Conservation (phyloP, 1,284 basidiomycete species). For the Sanghuangporus baumii region DNA sequence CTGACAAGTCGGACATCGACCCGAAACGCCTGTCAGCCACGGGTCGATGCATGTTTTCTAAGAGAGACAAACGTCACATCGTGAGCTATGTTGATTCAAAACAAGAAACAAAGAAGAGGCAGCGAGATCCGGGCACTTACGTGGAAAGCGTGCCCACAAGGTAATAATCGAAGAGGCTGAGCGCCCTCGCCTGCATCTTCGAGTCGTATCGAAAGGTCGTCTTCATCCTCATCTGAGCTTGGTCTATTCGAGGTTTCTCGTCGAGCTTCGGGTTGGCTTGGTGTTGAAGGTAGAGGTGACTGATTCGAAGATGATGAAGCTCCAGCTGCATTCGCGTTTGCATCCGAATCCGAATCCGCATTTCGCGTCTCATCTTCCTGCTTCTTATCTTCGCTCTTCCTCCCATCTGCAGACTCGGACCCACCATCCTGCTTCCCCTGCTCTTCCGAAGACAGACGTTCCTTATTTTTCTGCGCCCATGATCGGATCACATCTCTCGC, state of each 20-base stretch:
- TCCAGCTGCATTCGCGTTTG: not conserved
- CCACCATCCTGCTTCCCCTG: conserved; percentile 1
- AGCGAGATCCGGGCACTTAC: conserved; percentile 38
- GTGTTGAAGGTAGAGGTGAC: conserved; percentile 10
- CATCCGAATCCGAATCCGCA: not conserved
- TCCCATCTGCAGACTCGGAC: conserved; percentile 4
- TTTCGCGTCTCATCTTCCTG: not conserved
- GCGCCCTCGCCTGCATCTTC: conserved; percentile 67
- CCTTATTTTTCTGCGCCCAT: conserved; percentile 13
- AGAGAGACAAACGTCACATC: not conserved
- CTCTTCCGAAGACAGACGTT: not conserved
- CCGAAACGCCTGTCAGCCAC: conserved; percentile 73
- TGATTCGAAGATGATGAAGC: conserved; percentile 1
- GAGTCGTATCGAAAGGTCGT: conserved; percentile 38
- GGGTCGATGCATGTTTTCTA: conserved; percentile 78
- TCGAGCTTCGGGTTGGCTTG: conserved; percentile 26
- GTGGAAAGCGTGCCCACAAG: conserved; percentile 79
- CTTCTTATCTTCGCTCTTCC: conserved; percentile 21
- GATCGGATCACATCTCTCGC: conserved; percentile 25
- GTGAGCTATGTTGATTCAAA: not conserved
- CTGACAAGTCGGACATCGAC: conserved; percentile 74
- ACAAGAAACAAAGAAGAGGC: not conserved
- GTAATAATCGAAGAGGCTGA: conserved; percentile 65
- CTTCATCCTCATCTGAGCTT: conserved; percentile 28
- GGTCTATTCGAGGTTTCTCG: not conserved